Evolutionary conservation across 225 moss, liverwort and hornwort genomes (phyloP), one percentile per base, ranked within the genome.

Genomic region (Physcomitrellopsis africana): DNA sequence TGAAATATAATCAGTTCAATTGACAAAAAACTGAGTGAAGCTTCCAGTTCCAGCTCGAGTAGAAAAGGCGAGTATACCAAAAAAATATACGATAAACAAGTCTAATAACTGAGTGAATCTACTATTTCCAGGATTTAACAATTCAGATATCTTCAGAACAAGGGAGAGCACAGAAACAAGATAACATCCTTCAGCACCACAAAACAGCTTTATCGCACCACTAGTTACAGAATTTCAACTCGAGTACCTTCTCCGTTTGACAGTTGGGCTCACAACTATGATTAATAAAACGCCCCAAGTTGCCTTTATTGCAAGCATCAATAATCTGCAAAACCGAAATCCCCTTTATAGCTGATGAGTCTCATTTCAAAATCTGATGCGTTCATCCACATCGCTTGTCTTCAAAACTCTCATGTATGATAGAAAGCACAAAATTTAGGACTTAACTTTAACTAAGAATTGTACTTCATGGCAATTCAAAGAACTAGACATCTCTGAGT

Each of bases 231-330:
- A 57, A 29, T 46, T 18, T 9, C 70, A 17, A 49, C 48, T 51
- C 0, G 53, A 37, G 20, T 67, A 93, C 93, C 91, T 93, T 93
- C 77, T 93, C 91, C 32, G 93, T 93, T 73, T 75, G 82, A 57
- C 93, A 93, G 60, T 93, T 93, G 70, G 93, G 91, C 44, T 93
- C 91, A 68, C 93, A 93, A 57, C 93, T 93, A 75, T 93, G 93
- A 78, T 93, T 93, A 44, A 93, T 93, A 43, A 93, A 93, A 48
- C 93, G 84, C 44, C 93, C 93, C 58, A 72, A 72, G 74, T 93
- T 93, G 26, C 93, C 93, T 85, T 93, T 93, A 12, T 82, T 79
- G 77, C 93, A 93, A 61, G 93, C 93, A 79, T 93, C 93, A 81
- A 93, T 93, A 23, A 93, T 84, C 93, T 93, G 80, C 68, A 73